Percentiles rank a stretch among this genome's conserved stretches.
phyloP scores from a whole-genome alignment of 768 basidiomycete genomes.

The Suillus occidentalis region DNA sequence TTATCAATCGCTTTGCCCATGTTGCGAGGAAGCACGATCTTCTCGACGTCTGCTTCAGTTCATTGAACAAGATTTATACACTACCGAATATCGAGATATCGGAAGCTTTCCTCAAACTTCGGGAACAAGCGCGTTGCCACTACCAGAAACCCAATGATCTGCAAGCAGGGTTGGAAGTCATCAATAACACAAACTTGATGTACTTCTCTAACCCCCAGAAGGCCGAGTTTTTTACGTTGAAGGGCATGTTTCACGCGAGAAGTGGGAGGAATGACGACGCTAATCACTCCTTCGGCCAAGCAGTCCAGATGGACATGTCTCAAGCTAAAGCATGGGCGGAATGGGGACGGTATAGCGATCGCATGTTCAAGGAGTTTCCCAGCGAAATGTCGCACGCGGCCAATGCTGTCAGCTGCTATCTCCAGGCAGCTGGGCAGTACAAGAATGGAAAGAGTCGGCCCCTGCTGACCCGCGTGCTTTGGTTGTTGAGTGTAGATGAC shows the following conservation, averaged over 20 bases:
- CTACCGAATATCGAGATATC: constrained; percentile 99
- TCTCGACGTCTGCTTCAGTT: constrained; percentile 92
- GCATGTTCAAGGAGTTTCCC: constrained; percentile 86
- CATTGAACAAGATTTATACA: constrained; percentile 96
- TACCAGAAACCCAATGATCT: constrained; percentile 95
- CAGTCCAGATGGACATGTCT: constrained; percentile 92
- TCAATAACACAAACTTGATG: constrained; percentile 99
- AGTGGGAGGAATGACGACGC: constrained; percentile 87
- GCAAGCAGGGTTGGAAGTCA: constrained; percentile 93
- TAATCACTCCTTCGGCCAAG: constrained; percentile 88
- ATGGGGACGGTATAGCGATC: constrained; percentile 94
- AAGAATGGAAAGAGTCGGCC: constrained; percentile 93
- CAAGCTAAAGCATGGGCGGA: constrained; percentile 98
- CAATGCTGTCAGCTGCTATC: constrained; percentile 94
- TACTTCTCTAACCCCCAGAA: constrained; percentile 96
- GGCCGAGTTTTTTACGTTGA: constrained; percentile 97
- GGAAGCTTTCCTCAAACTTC: constrained; percentile 97
- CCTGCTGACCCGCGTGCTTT: constrained; percentile 88
- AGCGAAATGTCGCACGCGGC: constrained; percentile 74
- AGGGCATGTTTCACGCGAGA: constrained; percentile 97
- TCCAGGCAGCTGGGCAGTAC: constrained; percentile 95
- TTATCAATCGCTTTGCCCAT: constrained; percentile 98
- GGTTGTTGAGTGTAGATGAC: constrained; percentile 95
- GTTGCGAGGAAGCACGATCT: constrained; percentile 97
- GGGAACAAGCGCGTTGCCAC: constrained; percentile 97